phyloP scores from a whole-genome alignment of 1,284 basidiomycete genomes.

The Schizophyllum amplum region DNA sequence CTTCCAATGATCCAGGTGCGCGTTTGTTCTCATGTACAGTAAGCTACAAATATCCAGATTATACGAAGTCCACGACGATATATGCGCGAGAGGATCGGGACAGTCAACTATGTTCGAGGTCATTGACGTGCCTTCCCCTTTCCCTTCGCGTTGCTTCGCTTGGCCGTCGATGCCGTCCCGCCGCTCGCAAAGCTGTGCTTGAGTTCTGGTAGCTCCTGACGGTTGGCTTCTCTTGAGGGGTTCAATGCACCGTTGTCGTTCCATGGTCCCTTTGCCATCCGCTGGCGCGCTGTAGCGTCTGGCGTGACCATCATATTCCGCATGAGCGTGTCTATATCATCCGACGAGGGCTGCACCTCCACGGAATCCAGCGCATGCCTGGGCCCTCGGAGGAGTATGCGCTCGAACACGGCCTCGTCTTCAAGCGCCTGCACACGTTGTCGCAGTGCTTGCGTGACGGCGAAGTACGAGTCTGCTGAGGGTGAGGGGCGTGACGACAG shows the following conservation, averaged over 20 bases:
- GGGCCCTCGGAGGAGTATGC: not conserved
- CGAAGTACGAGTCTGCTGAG: not conserved
- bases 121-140: not conserved
- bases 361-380: not conserved
- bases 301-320: not conserved
- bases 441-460: not conserved
- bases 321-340: not conserved
- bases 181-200: not conserved
- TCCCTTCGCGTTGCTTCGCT: not conserved
- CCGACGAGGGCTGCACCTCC: not conserved
- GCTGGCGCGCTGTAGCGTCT: not conserved
- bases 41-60: too few species aligned
- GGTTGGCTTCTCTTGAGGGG: not conserved
- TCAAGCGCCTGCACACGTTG: not conserved
- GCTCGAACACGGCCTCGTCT: not conserved
- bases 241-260: not conserved
- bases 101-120: not conserved
- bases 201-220: not conserved
- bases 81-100: too few species aligned
- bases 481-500: not conserved
- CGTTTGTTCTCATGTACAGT: too few species aligned
- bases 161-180: not conserved
- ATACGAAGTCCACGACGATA: too few species aligned
- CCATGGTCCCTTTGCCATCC: not conserved
- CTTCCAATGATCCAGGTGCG: too few species aligned